Evolutionary conservation across 1,284 basidiomycete genomes (phyloP), one percentile per base, ranked within the genome.

Genomic region (Melampsora larici-populina): DNA sequence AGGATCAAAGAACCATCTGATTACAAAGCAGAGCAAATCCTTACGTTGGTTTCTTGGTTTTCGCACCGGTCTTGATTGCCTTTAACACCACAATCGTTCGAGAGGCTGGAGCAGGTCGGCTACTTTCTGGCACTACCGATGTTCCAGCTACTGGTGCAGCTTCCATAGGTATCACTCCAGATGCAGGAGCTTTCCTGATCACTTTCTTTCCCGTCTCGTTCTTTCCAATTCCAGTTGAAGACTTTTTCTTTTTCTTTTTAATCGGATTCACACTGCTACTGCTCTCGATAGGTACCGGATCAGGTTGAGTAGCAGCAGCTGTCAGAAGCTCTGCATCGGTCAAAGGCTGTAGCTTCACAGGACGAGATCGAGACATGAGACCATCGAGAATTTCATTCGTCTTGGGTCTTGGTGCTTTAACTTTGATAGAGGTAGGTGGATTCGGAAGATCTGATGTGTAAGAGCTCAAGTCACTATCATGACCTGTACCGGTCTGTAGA

Each of bases 251-350:
- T 11, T 68, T 68, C n/a, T 49, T 49, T 40, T 64, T 65, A 24
- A 73, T 43, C 24, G 60, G 33, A 21, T 40, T 6, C 6, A 15
- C 31, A 62, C 24, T 31, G 6, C 11, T n/a, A 17, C 21, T 18
- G 29, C 33, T 26, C 43, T 49, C 43, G 17, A 43, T 1, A 24
- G n/a, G 17, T 31, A 26, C 21, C 18, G 8, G 63, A 46, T 49
- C n/a, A 15, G 21, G 66, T 40, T 43, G 29, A 17, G 58, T 36
- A 26, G 58, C 58, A 29, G 73, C 73, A n/a, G 65, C 65, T 3
- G 73, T 67, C 33, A 75, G 65, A 24, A 75, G 40, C 67, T 75
- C 73, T 36, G 73, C 73, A 62, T 75, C 73, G n/a, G 65, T 58
- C 13, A 75, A 51, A 43, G 73, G 73, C 4, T 46, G 26, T 17